Evolutionary conservation across 2,329 filamentous ascomycete genomes (phyloP), one percentile per base, ranked within the genome.

Genomic region (Scedosporium minutisporum): DNA sequence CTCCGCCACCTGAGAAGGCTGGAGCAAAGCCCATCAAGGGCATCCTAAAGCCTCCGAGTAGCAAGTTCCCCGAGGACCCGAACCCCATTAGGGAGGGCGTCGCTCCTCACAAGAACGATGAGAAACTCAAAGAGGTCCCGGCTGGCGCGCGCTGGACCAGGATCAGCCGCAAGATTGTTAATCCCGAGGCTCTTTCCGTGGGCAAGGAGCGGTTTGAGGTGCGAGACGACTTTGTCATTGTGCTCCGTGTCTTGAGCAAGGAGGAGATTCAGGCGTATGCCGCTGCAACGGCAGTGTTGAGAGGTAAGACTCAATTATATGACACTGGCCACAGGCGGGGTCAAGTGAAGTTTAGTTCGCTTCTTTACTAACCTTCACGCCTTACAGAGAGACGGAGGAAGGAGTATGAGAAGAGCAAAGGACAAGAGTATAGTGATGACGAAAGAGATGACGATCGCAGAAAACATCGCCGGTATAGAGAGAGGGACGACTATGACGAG

Each of bases 191-290:
- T 0, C 77, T 97, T 57, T 89, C 90, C 63, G 83, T 90, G 65
- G 89, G 90, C n/a, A 90, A 95, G 69, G 93, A 97, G 76, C 83
- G 93, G 33, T 97, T 89, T 67, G 93, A 97, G 74, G 90, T 96
- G 68, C 85, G 92, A n/a, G 85, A 92, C 64, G 92, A 96, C 70
- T 96, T 92, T 73, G 92, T 97, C 64, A 96, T 97, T 72, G 92
- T 97, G 2, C 80, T 97, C 63, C 82, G 93, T 63, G 93, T 97
- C 6, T 74, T 97, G 71, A 90, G 86, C 58, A 90, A 89, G 74
- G 90, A 96, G 67, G 92, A 97, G 70, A 96, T 97, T 63, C 89
- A 96, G 74, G 87, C 86, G 41, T 92, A 96, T 71, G 91, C 92
- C 12, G 83, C 87, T 65, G 88, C 88, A 58, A 97, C 93, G 9